Conservation (phyloP, 306 rosid species). For the Abrus precatorius region DNA sequence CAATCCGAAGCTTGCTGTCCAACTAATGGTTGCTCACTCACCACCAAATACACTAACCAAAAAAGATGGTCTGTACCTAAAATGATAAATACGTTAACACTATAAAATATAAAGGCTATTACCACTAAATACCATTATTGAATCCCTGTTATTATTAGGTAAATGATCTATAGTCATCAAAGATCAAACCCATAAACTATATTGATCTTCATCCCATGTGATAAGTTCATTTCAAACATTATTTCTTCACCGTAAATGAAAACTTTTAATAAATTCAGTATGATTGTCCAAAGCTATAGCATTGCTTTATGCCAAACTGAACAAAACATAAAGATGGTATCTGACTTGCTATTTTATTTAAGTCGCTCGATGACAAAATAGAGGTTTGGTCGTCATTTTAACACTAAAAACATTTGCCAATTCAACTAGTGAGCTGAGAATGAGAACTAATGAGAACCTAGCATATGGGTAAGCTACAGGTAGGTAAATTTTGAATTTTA, state of each 20-base stretch:
- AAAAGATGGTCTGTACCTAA: too few relatives aligned
- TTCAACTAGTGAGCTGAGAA: neutral
- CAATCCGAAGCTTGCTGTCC: too few relatives aligned
- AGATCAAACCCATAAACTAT: conserved; percentile 23
- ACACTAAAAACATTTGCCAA: neutral
- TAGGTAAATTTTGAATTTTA: conserved; percentile 2
- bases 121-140: neutral
- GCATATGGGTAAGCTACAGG: neutral
- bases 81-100: neutral
- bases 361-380: neutral
- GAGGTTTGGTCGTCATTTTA: neutral
- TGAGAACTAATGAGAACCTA: neutral
- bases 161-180: neutral
- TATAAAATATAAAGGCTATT: neutral
- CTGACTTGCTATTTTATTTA: neutral
- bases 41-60: too few relatives aligned
- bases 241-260: neutral
- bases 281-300: conserved; percentile 25
- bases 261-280: neutral
- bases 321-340: neutral
- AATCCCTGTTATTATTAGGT: neutral
- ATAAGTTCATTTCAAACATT: conserved; percentile 1
- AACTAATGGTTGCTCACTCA: too few relatives aligned
- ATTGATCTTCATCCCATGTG: conserved; percentile 15
- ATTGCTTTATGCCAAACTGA: conserved; percentile 13